Conservation (phyloP, 1,284 basidiomycete species). For the Cryptococcus floricola region DNA sequence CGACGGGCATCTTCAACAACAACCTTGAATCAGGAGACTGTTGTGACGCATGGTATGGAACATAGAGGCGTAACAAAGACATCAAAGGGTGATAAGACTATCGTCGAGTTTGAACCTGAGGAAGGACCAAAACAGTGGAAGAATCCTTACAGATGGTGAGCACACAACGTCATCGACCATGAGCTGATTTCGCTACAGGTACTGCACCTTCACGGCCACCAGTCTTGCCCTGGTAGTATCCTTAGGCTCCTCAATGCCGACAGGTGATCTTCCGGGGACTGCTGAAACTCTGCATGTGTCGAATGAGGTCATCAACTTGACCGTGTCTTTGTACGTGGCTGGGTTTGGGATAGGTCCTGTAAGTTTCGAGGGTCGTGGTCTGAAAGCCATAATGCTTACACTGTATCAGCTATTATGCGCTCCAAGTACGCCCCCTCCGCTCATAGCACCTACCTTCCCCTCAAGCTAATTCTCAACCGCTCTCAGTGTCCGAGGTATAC, state of each 20-base stretch:
- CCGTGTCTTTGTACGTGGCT: constrained; percentile 51
- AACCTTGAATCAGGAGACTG: not conserved
- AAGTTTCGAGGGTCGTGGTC: no score
- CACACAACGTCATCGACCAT: not conserved
- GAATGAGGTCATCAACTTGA: constrained; percentile 46
- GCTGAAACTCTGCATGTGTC: constrained; percentile 45
- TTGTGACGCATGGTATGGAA: not conserved
- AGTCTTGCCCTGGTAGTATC: constrained; percentile 39
- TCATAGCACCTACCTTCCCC: not conserved
- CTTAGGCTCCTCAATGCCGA: constrained; percentile 51
- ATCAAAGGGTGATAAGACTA: constrained; percentile 18
- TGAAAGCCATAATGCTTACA: constrained; percentile 1
- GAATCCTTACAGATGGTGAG: constrained; percentile 36
- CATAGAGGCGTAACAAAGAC: no score
- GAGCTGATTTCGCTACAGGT: constrained; percentile 12
- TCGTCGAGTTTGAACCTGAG: constrained; percentile 31
- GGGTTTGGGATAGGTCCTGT: constrained; percentile 50
- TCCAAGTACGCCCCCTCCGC: constrained; percentile 25
- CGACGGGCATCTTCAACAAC: not conserved
- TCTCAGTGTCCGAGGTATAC: constrained; percentile 40
- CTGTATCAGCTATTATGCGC: constrained; percentile 38
- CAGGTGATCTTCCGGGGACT: constrained; percentile 47
- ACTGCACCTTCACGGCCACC: constrained; percentile 28
- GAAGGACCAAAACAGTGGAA: constrained; percentile 37
- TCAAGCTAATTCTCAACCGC: not conserved